Evolutionary conservation across 306 rosid genomes (phyloP), one percentile per base, ranked within the genome.

Genomic region (Rosa persica): DNA sequence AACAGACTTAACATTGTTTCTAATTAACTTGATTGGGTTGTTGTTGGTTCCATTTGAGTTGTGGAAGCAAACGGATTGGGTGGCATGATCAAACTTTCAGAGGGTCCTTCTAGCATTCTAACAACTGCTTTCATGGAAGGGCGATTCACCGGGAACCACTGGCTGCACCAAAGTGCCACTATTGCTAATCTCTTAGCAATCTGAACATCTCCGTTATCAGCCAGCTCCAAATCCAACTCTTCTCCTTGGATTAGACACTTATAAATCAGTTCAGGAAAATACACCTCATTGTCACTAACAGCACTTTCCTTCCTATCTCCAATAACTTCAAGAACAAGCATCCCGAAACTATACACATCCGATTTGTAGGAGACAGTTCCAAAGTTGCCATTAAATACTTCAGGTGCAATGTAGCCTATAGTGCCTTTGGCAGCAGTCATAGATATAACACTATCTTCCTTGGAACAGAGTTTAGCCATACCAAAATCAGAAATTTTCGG

Each of bases 401-500:
- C 90, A 0, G 85, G 86, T 23, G 87, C 86, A 60, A 84, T 87
- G 70, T 87, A 87, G 4, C 90, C 90, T 7, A 80, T 2, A 0
- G 88, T 84, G 25, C 90, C 88, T 74, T 81, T 84, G 0, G 82
- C 85, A 3, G 83, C 52, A 9, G 85, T 82, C 73, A 87, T 84
- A 0, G 88, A 84, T 1, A 82, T 62, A 1, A 38, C 5, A 57
- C 85, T 87, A 8, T 75, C 83, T 36, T 82, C 86, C 58, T 73
- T 84, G 5, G 85, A 82, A 40, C 81, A 87, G 49, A 87, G 74
- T 51, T 84, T 84, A 12, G 88, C 85, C 3, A 82, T 25, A 25
- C 88, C 83, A 47, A 87, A 87, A 64, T 85, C 88, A 12, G 78
- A 80, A 0, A 87, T 78, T 64, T 87, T 87, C 4, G 88, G 83